Conservation (phyloP, 352 stramenopile species). For the Thalassiosira exigua region DNA sequence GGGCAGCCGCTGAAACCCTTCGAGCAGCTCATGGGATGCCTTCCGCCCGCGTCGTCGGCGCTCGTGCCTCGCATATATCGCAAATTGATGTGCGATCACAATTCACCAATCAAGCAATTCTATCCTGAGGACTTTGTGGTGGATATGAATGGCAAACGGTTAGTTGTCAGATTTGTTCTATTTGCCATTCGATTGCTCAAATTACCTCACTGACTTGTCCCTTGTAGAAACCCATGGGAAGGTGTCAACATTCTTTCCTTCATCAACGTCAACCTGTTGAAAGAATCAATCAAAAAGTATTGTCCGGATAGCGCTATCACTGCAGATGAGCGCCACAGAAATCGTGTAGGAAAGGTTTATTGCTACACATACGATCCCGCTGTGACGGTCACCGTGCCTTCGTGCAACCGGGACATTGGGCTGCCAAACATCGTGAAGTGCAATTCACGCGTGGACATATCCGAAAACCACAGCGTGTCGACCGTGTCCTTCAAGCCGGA, state of each 20-base stretch:
- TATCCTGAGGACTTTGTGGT: conserved; percentile 90
- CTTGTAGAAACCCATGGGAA: conserved; percentile 94
- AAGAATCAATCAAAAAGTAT: conserved; percentile 90
- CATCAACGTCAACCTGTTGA: conserved; percentile 93
- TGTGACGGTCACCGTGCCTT: conserved; percentile 79
- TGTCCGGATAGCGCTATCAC: conserved; percentile 92
- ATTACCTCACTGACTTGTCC: conserved; percentile 10
- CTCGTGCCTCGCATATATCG: conserved; percentile 94
- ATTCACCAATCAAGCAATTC: conserved; percentile 97
- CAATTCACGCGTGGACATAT: conserved; percentile 71
- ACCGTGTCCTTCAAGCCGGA: conserved; percentile 82
- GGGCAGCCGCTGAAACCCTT: conserved; percentile 96
- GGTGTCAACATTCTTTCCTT: conserved; percentile 99
- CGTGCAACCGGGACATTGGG: conserved; percentile 86
- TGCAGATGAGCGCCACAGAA: conserved; percentile 89
- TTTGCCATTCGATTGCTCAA: conserved; percentile 4
- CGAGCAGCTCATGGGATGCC: conserved; percentile 97
- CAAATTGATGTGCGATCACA: conserved; percentile 92
- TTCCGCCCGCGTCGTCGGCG: conserved; percentile 92
- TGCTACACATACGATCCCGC: conserved; percentile 89
- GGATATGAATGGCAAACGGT: conserved; percentile 93
- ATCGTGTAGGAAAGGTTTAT: conserved; percentile 86
- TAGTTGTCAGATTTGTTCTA: conserved; percentile 6
- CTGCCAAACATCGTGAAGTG: conserved; percentile 85
- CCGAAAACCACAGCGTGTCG: conserved; percentile 69